Evolutionary conservation across 164 flowering plant genomes (phyloP).

Genomic region (Macadamia tetraphylla): DNA sequence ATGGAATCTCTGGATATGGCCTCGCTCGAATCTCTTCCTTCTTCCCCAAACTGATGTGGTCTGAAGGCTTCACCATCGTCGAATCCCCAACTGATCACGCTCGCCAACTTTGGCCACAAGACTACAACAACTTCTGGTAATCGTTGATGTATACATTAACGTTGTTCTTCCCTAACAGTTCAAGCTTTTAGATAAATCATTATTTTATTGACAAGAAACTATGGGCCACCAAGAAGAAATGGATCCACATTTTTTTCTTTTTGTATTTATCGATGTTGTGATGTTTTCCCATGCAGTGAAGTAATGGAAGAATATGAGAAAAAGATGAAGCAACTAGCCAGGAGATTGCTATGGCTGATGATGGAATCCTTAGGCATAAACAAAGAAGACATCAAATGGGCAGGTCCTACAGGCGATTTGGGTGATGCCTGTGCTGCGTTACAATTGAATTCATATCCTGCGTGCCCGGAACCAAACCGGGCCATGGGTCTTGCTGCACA

Average conservation of each 20-base stretch:
- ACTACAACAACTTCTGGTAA: conserved; percentile 8
- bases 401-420: not conserved
- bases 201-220: no score
- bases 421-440: conserved; percentile 24
- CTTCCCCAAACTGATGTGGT: conserved; percentile 57
- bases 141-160: no score
- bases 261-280: not conserved
- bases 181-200: no score
- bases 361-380: conserved; percentile 28
- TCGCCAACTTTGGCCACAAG: conserved; percentile 44
- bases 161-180: no score
- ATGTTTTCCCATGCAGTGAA: conserved; percentile 29
- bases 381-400: conserved; percentile 16
- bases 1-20: conserved; percentile 55
- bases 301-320: conserved; percentile 42
- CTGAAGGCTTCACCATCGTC: conserved; percentile 57
- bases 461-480: conserved; percentile 50
- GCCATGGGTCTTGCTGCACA: conserved; percentile 67
- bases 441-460: conserved; percentile 59
- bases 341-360: conserved; percentile 23
- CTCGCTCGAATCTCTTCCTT: conserved; percentile 36
- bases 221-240: no score
- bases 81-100: conserved; percentile 43
- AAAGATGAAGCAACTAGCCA: conserved; percentile 36
- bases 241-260: not conserved